Evolutionary conservation across 2,329 filamentous ascomycete species (phyloP), one percentile per base, ranked within the genome.

Genomic region (Metarhizium anisopliae): DNA sequence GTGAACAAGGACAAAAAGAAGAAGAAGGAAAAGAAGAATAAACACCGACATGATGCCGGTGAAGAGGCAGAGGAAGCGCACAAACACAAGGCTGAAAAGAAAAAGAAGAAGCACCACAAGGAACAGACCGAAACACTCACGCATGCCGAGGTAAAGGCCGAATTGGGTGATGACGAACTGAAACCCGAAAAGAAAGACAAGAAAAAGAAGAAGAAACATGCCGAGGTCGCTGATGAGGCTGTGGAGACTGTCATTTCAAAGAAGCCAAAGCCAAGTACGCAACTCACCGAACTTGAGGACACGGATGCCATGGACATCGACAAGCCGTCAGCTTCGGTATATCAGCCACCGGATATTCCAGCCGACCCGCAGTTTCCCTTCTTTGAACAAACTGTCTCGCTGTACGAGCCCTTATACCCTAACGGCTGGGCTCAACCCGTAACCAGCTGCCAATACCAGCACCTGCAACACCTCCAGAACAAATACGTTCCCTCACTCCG

Each of bases 381-480:
- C 72, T 84, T 85, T 68, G 82, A 84, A 32, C 86, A 93, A 65
- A 90, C 87, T 25, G 82, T 90, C 47, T 92, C 92, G 2, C 81
- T 96, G 63, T 92, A 89, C 72, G 80, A 92, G 60, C 82, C 87
- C 1, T 77, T 94, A 59, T 87, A 84, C 59, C 88, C 89, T 11
- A 75, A 82, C 43, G 85, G 86, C 49, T 87, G 89, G 71, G 77
- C 81, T 58, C 80, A 83, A 56, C 87, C 89, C 0, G 73, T 90
- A 60, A 84, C 87, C 62, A 86, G 83, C 57, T 79, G 87, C 59
- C 84, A 86, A 66, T 82, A 85, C 58, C 87, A 92, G 65, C 84
- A 92, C 66, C 80, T 94, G 56, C 84, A 84, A 43, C 87, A 87
- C 10, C 78, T 92, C 6, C 76, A 90, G 47, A 85, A 92, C 65